Conservation (phyloP, 345 rosid genomes). For the Eucalyptus albens region DNA sequence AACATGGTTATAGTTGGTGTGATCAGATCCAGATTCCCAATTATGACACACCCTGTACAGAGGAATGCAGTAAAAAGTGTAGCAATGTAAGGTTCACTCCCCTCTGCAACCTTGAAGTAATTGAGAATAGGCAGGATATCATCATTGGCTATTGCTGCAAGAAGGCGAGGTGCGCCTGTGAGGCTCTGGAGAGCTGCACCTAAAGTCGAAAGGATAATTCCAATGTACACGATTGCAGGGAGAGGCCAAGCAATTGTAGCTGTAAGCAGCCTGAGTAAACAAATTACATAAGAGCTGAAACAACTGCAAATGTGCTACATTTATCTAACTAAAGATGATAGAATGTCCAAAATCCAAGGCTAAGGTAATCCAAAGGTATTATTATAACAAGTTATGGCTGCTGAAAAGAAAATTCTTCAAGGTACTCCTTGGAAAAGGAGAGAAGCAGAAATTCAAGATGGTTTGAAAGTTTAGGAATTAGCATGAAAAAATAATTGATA, state of each 20-base stretch:
- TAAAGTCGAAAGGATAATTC: constrained; percentile 95
- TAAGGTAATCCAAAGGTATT: background rate
- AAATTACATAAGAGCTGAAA: background rate
- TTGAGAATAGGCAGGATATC: constrained; percentile 96
- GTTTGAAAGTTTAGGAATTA: background rate
- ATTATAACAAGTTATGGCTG: background rate
- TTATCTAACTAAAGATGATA: background rate
- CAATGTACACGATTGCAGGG: constrained; percentile 69
- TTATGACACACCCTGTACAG: constrained; percentile 80
- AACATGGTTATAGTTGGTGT: constrained; percentile 97
- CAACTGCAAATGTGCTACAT: background rate
- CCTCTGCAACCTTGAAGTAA: constrained; percentile 89
- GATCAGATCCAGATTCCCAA: constrained; percentile 98
- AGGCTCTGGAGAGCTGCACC: constrained; percentile 99
- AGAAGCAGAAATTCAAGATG: background rate
- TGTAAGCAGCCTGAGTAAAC: constrained; percentile 64
- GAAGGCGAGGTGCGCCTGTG: constrained; percentile 96
- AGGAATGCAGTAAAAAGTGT: constrained; percentile 87
- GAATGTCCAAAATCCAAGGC: background rate
- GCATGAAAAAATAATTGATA: background rate
- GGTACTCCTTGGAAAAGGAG: background rate
- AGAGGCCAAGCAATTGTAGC: constrained; percentile 98
- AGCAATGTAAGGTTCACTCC: constrained; percentile 79
- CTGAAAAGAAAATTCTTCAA: background rate
- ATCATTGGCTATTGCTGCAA: constrained; percentile 99